Base-by-base conservation (phyloP, 2,329 filamentous ascomycete species). In the Neurospora sp. region DNA sequence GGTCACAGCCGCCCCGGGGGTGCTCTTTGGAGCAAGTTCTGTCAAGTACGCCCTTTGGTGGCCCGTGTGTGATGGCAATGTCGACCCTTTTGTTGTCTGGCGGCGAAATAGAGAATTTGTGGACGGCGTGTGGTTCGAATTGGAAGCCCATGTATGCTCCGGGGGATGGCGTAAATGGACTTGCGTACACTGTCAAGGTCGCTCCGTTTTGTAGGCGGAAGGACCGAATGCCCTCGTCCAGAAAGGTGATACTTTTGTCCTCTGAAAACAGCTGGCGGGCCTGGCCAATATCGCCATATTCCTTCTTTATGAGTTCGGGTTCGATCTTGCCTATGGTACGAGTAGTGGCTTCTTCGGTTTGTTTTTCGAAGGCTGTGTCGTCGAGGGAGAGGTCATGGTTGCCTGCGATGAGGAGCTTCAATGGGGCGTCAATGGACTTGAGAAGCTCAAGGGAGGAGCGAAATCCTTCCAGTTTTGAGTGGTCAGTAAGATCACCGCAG, bases 321-420 rank as follows among this genome's bases (percentile, higher is more conserved):
- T 76, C 73, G 5, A 75, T 33, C 28, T 33, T 33, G 28, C 28
- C 28, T 6, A 6, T 6, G 28, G 28, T 33, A 33, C 28, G 28
- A 33, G 28, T 10, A 69, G 66, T 19, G 39, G 33, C 17, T 33
- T 39, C 10, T 19, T 3, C 67, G 38, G 10, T 66, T 46, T 1
- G 73, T 43, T 66, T 1, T 73, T 67, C 4, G 74, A 82, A 85
- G 0, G 75, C 73, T 0, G 75, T 74, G 1, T 46, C n/a, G 67
- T 79, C 76, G 1, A 84, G 77, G 0, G 78, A 82, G 66, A 82
- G 80, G 73, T 88, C 85, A 73, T 88, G 85, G 71, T 87, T 87
- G 1, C 86, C 85, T 1, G 85, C 81, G 71, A 88, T 87, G 62
- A 83, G 80, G 3, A 88, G 78, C 72, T 87, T 87, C 7, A 87